Percentiles rank a stretch among this genome's conserved stretches.
Evolutionary conservation across 352 stramenopile species (phyloP).

Genomic region (Phytophthora aleatoria): DNA sequence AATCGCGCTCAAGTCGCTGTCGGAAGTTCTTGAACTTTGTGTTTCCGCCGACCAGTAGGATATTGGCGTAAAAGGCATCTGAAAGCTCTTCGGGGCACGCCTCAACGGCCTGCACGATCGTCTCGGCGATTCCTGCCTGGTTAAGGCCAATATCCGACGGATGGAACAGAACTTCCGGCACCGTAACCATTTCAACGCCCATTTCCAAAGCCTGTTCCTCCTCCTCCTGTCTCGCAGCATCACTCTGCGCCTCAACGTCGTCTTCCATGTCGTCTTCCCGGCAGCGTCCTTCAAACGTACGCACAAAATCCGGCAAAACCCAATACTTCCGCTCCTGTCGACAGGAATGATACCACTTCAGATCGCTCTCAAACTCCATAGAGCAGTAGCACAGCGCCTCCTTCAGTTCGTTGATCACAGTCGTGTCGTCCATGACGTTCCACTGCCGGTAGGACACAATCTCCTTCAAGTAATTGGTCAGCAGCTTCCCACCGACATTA

Average conservation of each 20-base stretch:
- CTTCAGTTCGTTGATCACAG: conserved; percentile 85
- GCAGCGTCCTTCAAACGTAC: conserved; percentile 58
- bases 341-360: conserved; percentile 50
- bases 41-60: conserved; percentile 89
- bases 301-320: conserved; percentile 85
- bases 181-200: conserved; percentile 85
- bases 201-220: conserved; percentile 82
- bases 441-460: conserved; percentile 95
- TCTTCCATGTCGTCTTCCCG: conserved; percentile 30
- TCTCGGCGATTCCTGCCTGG: conserved; percentile 85
- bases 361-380: conserved; percentile 84
- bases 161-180: conserved; percentile 92
- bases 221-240: conserved; percentile 12
- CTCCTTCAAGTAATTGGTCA: conserved; percentile 98
- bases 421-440: conserved; percentile 95
- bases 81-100: conserved; percentile 77
- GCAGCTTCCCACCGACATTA: conserved; percentile 95
- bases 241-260: conserved; percentile 15
- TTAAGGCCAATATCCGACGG: conserved; percentile 91
- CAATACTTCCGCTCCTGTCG: conserved; percentile 58
- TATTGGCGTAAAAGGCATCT: conserved; percentile 82
- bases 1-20: conserved; percentile 66
- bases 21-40: conserved; percentile 87
- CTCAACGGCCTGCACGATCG: conserved; percentile 85
- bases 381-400: conserved; percentile 91